These are phyloP conservation scores for Kluyveromyces aestuarii DNA, from an alignment of 805 yeast species.

Conservation along the genomic window DNA sequence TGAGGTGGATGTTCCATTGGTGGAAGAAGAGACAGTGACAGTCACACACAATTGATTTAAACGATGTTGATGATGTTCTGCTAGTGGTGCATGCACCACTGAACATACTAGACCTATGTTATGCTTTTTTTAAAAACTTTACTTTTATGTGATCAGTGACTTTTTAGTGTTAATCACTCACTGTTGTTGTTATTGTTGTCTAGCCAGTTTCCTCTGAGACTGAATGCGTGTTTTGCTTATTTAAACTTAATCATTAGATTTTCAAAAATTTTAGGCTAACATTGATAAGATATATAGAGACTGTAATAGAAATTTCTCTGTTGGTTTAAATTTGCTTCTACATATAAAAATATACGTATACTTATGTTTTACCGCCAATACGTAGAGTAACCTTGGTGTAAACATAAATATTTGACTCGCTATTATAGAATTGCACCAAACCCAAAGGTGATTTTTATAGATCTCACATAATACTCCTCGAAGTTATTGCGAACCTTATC, in stretches of 20 bases:
- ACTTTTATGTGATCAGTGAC: too few species aligned
- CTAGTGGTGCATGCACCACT: too few species aligned
- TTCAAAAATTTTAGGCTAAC: background rate
- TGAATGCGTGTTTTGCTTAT: too few species aligned
- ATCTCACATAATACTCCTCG: conserved; percentile 78
- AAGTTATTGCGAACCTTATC: conserved; percentile 78
- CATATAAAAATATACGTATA: too few species aligned
- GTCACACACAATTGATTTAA: background rate
- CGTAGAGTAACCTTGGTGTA: too few species aligned
- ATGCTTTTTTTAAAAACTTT: too few species aligned
- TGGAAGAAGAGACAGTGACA: conserved; percentile 33
- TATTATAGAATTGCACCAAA: conserved; percentile 77
- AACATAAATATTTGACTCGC: background rate
- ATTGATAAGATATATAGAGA: background rate
- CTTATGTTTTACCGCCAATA: too few species aligned
- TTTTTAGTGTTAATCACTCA: too few species aligned
- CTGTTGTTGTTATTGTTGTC: too few species aligned
- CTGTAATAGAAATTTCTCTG: background rate
- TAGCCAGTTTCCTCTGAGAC: too few species aligned
- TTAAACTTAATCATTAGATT: background rate
- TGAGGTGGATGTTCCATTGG: conserved; percentile 42
- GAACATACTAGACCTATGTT: too few species aligned
- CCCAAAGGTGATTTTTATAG: conserved; percentile 88
- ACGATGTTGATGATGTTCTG: too few species aligned
- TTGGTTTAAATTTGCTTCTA: background rate